phyloP scores from a whole-genome alignment of 2,329 filamentous ascomycete genomes.

The Colletotrichum costaricense region DNA sequence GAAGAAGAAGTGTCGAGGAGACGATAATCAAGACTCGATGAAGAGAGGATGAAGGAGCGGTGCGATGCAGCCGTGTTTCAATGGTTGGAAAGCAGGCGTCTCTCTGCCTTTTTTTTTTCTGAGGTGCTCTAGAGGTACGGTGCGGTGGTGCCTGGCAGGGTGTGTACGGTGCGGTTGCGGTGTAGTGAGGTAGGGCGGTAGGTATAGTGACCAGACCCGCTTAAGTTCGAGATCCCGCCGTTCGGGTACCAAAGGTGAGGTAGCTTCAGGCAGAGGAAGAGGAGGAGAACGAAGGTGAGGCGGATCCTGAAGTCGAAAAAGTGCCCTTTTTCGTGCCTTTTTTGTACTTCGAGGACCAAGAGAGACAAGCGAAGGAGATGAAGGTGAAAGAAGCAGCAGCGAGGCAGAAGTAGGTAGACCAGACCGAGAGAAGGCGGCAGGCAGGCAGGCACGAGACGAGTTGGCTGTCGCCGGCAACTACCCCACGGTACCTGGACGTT shows the following conservation, averaged over 20 bases:
- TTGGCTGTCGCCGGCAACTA: constrained; percentile 2
- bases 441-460: neutral
- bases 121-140: constrained; percentile 24
- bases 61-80: constrained; percentile 28
- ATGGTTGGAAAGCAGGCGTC: constrained; percentile 28
- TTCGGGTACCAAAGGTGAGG: constrained; percentile 18
- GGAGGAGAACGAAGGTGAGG: constrained; percentile 3
- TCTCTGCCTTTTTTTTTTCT: constrained; percentile 39
- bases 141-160: constrained; percentile 18
- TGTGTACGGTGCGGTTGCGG: constrained; percentile 1
- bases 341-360: constrained; percentile 7
- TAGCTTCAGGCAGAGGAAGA: constrained; percentile 6
- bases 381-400: neutral
- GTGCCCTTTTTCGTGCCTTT: neutral
- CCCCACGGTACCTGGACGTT: constrained; percentile 1
- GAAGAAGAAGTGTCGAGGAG: constrained; percentile 5
- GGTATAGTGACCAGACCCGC: constrained; percentile 23
- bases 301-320: constrained; percentile 22
- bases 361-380: constrained; percentile 27
- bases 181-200: neutral
- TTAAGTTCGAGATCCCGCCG: constrained; percentile 28
- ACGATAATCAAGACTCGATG: constrained; percentile 8
- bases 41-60: constrained; percentile 17
- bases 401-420: neutral
- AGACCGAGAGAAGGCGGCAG: neutral